phyloP scores from a whole-genome alignment of 257 asterid species.

The Solanum bulbocastanum region DNA sequence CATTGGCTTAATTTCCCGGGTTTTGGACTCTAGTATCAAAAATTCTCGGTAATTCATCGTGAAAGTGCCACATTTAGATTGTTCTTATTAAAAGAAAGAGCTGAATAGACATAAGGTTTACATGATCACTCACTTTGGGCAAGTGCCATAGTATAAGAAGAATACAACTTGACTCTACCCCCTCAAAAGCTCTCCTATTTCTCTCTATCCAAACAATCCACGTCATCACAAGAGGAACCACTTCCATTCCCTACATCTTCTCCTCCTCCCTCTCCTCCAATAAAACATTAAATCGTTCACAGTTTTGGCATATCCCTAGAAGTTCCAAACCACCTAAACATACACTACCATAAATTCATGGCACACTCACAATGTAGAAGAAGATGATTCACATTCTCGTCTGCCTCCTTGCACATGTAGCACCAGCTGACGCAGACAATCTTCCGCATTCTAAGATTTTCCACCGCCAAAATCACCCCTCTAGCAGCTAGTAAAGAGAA shows the following conservation, averaged over 20 bases:
- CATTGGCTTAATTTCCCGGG: background rate
- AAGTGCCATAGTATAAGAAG: background rate
- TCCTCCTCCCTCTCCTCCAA: background rate
- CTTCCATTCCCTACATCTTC: background rate
- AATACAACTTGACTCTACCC: background rate
- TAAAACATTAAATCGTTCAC: background rate
- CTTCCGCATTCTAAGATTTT: background rate
- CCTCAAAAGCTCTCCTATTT: background rate
- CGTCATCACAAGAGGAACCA: background rate
- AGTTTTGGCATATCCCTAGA: background rate
- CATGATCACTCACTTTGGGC: background rate
- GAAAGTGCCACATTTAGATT: background rate
- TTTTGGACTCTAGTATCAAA: background rate
- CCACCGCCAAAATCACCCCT: background rate
- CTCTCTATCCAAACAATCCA: background rate
- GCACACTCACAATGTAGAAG: background rate
- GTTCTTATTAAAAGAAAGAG: background rate
- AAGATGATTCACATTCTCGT: background rate
- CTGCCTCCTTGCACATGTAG: background rate
- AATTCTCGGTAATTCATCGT: background rate
- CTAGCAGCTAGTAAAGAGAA: background rate
- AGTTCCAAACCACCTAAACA: background rate
- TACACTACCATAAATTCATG: background rate
- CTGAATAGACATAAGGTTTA: background rate
- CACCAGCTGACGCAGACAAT: background rate